Evolutionary conservation across 2,329 filamentous ascomycete genomes (phyloP).

Genomic region (Emericellopsis cladophorae): DNA sequence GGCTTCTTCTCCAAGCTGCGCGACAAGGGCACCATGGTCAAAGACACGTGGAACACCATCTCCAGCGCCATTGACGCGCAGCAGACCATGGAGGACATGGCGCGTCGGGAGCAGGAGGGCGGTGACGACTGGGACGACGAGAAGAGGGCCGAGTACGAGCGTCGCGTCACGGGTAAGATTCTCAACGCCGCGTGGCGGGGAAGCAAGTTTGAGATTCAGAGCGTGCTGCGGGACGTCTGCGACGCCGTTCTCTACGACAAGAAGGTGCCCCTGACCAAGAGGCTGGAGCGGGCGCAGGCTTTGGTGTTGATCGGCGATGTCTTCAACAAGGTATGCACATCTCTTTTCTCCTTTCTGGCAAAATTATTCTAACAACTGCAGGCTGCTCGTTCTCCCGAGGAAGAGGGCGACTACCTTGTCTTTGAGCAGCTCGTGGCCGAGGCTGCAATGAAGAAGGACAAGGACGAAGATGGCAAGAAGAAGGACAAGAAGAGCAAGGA

Average conservation of each 20-base stretch:
- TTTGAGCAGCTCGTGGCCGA: constrained; percentile 98
- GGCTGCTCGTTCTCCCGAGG: constrained; percentile 82
- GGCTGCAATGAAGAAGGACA: constrained; percentile 88
- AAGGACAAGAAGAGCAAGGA: constrained; percentile 46
- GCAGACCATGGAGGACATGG: constrained; percentile 99
- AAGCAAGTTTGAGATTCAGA: constrained; percentile 96
- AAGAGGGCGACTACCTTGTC: constrained; percentile 97
- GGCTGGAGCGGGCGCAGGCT: constrained; percentile 82
- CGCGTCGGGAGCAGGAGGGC: constrained; percentile 83
- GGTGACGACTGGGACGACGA: constrained; percentile 98
- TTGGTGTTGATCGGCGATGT: constrained; percentile 81
- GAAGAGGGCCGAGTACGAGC: constrained; percentile 90
- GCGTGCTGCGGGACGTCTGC: constrained; percentile 87
- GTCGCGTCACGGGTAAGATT: constrained; percentile 94
- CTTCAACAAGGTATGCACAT: constrained; percentile 60
- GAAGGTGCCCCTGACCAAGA: constrained; percentile 70
- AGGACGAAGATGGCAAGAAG: constrained; percentile 59
- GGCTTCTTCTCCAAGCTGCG: constrained; percentile 91
- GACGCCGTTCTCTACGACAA: constrained; percentile 72
- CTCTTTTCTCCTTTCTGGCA: not conserved
- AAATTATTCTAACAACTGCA: constrained; percentile 20
- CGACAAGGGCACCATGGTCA: constrained; percentile 92
- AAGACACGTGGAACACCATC: constrained; percentile 98
- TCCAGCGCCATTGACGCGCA: constrained; percentile 93
- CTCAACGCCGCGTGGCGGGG: constrained; percentile 92